These are phyloP conservation scores for Botrytis fragariae DNA, from an alignment of 2,329 filamentous ascomycete genomes.

Conservation along the genomic window DNA sequence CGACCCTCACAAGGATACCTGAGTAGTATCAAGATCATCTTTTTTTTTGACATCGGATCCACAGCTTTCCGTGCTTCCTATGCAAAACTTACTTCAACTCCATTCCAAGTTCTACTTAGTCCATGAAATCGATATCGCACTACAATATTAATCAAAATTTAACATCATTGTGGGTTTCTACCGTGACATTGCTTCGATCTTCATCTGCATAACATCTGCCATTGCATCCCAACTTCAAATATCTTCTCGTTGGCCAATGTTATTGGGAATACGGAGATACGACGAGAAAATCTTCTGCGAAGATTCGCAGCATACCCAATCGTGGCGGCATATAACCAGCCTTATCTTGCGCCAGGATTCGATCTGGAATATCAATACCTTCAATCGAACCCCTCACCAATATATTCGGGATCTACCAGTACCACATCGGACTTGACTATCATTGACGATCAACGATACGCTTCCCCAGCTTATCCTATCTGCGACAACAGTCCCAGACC, in stretches of 20 bases:
- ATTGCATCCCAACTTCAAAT: neutral
- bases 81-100: constrained; percentile 4
- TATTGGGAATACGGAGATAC: constrained; percentile 22
- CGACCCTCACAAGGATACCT: constrained; percentile 8
- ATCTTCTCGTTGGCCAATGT: constrained; percentile 27
- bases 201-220: neutral
- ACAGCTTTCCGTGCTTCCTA: constrained; percentile 7
- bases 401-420: constrained; percentile 32
- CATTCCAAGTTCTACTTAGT: neutral
- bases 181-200: neutral
- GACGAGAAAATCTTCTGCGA: constrained; percentile 30
- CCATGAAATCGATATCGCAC: neutral
- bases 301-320: constrained; percentile 36
- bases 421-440: constrained; percentile 35
- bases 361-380: constrained; percentile 34
- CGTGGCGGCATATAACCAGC: constrained; percentile 36
- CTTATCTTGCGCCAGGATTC: constrained; percentile 33
- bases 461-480: constrained; percentile 26
- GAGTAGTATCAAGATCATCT: constrained; percentile 3
- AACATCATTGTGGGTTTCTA: neutral
- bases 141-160: neutral
- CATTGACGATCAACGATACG: constrained; percentile 34
- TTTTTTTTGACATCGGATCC: constrained; percentile 15
- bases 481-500: constrained; percentile 30
- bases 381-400: constrained; percentile 28